Evolutionary conservation across 805 yeast genomes (phyloP).

Genomic region (Candida coquimbonensis): DNA sequence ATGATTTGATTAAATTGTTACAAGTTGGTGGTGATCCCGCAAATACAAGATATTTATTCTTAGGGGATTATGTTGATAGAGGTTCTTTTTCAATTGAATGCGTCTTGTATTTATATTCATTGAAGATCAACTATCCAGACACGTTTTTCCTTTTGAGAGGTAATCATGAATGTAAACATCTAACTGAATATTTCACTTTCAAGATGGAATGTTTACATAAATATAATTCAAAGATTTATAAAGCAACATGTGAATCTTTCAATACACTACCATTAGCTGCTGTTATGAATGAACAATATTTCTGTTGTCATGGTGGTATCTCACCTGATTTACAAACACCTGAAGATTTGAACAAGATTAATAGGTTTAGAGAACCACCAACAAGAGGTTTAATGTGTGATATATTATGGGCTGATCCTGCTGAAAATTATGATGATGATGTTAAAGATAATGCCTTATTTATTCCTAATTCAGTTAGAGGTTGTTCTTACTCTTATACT

Average conservation of each 20-base stretch:
- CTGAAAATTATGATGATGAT: slow-evolving; percentile 77
- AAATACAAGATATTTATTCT: slow-evolving; percentile 67
- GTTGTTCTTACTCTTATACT: slow-evolving; percentile 88
- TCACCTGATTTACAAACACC: slow-evolving; percentile 75
- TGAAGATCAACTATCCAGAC: slow-evolving; percentile 69
- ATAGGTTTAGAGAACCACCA: slow-evolving; percentile 90
- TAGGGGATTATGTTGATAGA: slow-evolving; percentile 94
- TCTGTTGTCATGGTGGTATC: slow-evolving; percentile 95
- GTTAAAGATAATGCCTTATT: slow-evolving; percentile 40
- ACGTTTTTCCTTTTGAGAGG: slow-evolving; percentile 83
- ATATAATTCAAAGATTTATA: slow-evolving; percentile 58
- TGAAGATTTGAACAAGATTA: slow-evolving; percentile 59
- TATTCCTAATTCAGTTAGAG: slow-evolving; percentile 68
- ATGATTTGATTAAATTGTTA: slow-evolving; percentile 80
- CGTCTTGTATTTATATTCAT: slow-evolving; percentile 63
- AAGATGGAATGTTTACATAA: slow-evolving; percentile 86
- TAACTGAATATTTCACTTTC: slow-evolving; percentile 91
- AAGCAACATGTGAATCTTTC: slow-evolving; percentile 69
- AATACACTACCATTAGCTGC: slow-evolving; percentile 90
- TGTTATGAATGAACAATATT: slow-evolving; percentile 85
- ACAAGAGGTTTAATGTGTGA: slow-evolving; percentile 93
- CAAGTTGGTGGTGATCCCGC: slow-evolving; percentile 91
- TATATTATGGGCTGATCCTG: slow-evolving; percentile 92
- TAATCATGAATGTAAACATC: slow-evolving; percentile 89
- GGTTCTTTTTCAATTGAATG: slow-evolving; percentile 88